Evolutionary conservation across 2,329 filamentous ascomycete species (phyloP).

Genomic region (Epichloe baconii): DNA sequence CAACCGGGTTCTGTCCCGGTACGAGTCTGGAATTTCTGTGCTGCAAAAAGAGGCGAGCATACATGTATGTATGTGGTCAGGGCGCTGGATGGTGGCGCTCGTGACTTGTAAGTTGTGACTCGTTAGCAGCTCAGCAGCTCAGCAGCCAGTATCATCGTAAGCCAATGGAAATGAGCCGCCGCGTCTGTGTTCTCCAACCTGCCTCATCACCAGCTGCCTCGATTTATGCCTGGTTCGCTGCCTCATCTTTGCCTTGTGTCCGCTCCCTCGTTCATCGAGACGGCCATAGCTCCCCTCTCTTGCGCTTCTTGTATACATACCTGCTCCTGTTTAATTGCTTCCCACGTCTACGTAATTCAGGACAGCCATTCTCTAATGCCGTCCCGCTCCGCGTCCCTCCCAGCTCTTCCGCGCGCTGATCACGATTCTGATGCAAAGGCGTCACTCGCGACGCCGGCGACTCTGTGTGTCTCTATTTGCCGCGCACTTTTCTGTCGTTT

Average conservation of each 20-base stretch:
- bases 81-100: too few species aligned
- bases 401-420: neutral
- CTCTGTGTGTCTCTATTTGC: neutral
- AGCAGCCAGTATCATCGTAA: neutral
- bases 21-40: too few species aligned
- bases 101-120: neutral
- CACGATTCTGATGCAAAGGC: neutral
- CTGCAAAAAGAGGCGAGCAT: too few species aligned
- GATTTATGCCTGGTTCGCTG: neutral
- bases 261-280: neutral
- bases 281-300: neutral
- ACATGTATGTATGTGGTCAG: too few species aligned
- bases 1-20: too few species aligned
- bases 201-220: neutral
- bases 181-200: neutral
- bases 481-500: neutral
- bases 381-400: neutral
- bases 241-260: neutral
- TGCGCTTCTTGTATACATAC: neutral
- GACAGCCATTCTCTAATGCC: neutral
- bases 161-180: neutral
- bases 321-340: neutral
- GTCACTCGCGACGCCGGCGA: neutral
- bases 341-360: neutral
- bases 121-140: neutral